Percentiles rank a stretch among this genome's conserved stretches.
These are phyloP conservation scores for Moricandia arvensis DNA, from an alignment of 345 rosid genomes.

Conservation along the genomic window DNA sequence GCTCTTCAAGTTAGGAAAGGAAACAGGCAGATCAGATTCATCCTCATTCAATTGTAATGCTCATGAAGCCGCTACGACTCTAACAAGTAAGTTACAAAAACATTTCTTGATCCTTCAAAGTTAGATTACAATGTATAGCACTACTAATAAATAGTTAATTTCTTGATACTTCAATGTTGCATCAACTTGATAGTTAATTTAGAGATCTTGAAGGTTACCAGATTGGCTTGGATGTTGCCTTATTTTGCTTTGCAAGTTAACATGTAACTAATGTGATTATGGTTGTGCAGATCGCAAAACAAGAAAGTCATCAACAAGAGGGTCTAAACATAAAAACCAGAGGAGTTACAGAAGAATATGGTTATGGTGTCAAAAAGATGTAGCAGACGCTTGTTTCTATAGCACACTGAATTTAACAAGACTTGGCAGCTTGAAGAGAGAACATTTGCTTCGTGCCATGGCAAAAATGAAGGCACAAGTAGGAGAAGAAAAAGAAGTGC, in stretches of 20 bases:
- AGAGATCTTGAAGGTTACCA: not conserved
- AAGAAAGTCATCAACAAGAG: conserved; percentile 27
- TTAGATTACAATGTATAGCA: not conserved
- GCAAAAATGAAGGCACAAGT: conserved; percentile 49
- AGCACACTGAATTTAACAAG: conserved; percentile 51
- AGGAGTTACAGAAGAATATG: conserved; percentile 13
- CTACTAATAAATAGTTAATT: too few relatives aligned
- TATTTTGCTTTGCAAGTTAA: not conserved
- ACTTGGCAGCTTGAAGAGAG: conserved; percentile 17
- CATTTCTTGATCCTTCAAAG: not conserved
- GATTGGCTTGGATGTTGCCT: not conserved
- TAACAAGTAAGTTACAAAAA: conserved; percentile 30
- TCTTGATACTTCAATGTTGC: too few relatives aligned
- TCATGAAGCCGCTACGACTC: conserved; percentile 16
- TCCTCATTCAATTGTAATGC: conserved; percentile 1
- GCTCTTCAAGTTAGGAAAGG: conserved; percentile 50
- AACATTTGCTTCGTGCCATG: conserved; percentile 35
- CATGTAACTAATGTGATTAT: not conserved
- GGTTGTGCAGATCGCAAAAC: conserved; percentile 35
- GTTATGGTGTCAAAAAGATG: conserved; percentile 55
- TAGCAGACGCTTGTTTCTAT: conserved; percentile 58
- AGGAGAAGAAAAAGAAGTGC: conserved; percentile 38
- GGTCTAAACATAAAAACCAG: conserved; percentile 11
- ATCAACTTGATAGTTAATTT: not conserved
- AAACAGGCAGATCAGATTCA: conserved; percentile 28